Percentiles rank a stretch among this genome's conserved stretches.
phyloP scores from a whole-genome alignment of 2,329 filamentous ascomycete species.

The Passalora sequoiae region DNA sequence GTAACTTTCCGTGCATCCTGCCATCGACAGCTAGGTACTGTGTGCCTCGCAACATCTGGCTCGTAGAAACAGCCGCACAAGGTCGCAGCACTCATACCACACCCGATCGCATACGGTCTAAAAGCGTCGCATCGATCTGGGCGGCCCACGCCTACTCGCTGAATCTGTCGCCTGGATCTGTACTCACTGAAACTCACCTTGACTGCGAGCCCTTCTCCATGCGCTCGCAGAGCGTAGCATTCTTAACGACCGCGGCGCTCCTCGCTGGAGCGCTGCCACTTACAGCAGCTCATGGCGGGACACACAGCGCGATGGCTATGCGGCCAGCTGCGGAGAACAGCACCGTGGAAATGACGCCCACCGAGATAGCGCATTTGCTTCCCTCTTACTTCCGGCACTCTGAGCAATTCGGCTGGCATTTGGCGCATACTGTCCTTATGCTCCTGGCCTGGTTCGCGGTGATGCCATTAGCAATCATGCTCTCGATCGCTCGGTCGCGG shows the following conservation, averaged over 20 bases:
- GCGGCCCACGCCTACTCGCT: no score
- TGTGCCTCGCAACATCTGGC: background rate
- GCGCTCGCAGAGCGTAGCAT: slow-evolving; percentile 8
- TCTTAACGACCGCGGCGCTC: slow-evolving; percentile 31
- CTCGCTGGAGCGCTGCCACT: slow-evolving; percentile 39
- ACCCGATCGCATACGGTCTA: no score
- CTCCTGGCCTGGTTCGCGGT: slow-evolving; percentile 65
- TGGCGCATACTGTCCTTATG: slow-evolving; percentile 68
- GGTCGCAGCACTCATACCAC: no score
- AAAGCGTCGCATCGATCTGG: no score
- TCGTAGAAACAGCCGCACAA: no score
- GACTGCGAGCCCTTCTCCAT: slow-evolving; percentile 4
- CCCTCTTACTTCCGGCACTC: slow-evolving; percentile 55
- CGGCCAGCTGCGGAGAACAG: slow-evolving; percentile 9
- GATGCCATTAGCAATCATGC: slow-evolving; percentile 74
- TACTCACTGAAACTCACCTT: background rate
- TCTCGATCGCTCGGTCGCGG: slow-evolving; percentile 75
- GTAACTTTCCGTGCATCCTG: background rate
- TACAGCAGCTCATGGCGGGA: slow-evolving; percentile 39
- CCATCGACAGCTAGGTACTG: background rate
- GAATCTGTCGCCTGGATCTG: no score
- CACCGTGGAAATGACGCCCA: slow-evolving; percentile 29
- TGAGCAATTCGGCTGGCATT: slow-evolving; percentile 52
- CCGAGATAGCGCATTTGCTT: slow-evolving; percentile 13
- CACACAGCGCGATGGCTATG: slow-evolving; percentile 27